These are phyloP conservation scores for Skeletonema marinoi DNA, from an alignment of 108 stramenopile genomes.

Conservation along the genomic window DNA sequence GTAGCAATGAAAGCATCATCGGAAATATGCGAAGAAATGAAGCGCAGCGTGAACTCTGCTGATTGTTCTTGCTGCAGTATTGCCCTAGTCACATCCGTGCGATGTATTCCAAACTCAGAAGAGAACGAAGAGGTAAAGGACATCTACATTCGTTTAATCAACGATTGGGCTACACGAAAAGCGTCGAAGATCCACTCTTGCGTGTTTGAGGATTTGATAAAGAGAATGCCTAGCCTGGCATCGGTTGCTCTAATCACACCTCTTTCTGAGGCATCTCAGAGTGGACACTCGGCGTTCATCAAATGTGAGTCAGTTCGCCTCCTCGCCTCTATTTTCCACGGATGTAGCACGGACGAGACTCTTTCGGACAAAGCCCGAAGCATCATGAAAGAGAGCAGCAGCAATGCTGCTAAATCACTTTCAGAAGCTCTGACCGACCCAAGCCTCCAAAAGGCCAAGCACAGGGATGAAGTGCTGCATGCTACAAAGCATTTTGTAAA, in stretches of 20 bases:
- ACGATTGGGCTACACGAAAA: slow-evolving; percentile 79
- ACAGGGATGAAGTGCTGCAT: slow-evolving; percentile 39
- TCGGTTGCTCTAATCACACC: slow-evolving; percentile 43
- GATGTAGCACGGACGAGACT: neutral
- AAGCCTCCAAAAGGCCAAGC: slow-evolving; percentile 28
- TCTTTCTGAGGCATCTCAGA: slow-evolving; percentile 45
- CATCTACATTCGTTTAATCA: slow-evolving; percentile 42
- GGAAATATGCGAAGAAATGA: slow-evolving; percentile 49
- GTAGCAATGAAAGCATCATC: slow-evolving; percentile 30
- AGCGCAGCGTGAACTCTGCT: slow-evolving; percentile 42
- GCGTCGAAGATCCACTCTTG: slow-evolving; percentile 56
- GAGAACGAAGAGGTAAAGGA: slow-evolving; percentile 33
- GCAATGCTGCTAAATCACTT: slow-evolving; percentile 10
- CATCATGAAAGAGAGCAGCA: slow-evolving; percentile 17
- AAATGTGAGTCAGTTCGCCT: slow-evolving; percentile 70
- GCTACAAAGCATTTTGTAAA: slow-evolving; percentile 26
- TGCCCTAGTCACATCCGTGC: slow-evolving; percentile 53
- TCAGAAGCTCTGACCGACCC: slow-evolving; percentile 17
- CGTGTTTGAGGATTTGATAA: slow-evolving; percentile 74
- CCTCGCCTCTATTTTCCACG: slow-evolving; percentile 37
- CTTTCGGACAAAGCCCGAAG: slow-evolving; percentile 19
- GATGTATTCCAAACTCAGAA: slow-evolving; percentile 45
- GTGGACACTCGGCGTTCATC: slow-evolving; percentile 64
- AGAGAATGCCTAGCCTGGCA: slow-evolving; percentile 47
- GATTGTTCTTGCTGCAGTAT: slow-evolving; percentile 67